phyloP scores from a whole-genome alignment of 2,329 filamentous ascomycete genomes.

The Ilyonectria mors-panacis region DNA sequence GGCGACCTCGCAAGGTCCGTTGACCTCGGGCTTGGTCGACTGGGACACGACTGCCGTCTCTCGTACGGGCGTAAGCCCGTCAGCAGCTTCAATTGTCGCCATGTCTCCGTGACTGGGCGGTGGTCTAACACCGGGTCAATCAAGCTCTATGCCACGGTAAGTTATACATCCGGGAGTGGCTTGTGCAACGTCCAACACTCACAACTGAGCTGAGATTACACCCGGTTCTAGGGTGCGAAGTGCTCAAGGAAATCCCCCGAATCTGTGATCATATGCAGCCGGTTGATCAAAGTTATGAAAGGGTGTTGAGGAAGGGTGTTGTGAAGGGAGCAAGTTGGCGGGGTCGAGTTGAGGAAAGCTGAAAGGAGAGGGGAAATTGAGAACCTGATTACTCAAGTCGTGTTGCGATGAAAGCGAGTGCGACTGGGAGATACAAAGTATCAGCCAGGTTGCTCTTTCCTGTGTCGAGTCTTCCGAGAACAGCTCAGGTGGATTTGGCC shows the following conservation, averaged over 20 bases:
- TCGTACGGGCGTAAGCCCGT: constrained; percentile 26
- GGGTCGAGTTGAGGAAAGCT: constrained; percentile 3
- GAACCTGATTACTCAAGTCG: constrained; percentile 14
- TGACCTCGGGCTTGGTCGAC: constrained; percentile 38
- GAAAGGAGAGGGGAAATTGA: neutral
- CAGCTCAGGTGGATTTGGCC: neutral
- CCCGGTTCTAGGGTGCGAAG: neutral
- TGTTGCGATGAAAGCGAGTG: constrained; percentile 31
- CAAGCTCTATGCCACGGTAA: constrained; percentile 9
- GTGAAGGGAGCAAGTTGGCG: neutral
- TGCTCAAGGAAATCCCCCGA: neutral
- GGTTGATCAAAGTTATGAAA: neutral
- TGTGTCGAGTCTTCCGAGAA: constrained; percentile 24
- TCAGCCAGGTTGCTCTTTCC: constrained; percentile 6
- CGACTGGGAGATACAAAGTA: constrained; percentile 29
- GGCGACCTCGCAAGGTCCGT: constrained; percentile 44
- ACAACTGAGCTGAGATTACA: constrained; percentile 13
- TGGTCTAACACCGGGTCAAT: constrained; percentile 8
- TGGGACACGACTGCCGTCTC: constrained; percentile 29
- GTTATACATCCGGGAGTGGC: constrained; percentile 11
- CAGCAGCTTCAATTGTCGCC: constrained; percentile 32
- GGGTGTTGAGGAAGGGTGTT: neutral
- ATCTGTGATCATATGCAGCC: neutral
- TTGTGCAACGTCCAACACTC: constrained; percentile 11
- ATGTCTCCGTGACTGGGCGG: constrained; percentile 25